Base-by-base conservation (phyloP, 352 stramenopile species). In the Peronospora farinosa region DNA sequence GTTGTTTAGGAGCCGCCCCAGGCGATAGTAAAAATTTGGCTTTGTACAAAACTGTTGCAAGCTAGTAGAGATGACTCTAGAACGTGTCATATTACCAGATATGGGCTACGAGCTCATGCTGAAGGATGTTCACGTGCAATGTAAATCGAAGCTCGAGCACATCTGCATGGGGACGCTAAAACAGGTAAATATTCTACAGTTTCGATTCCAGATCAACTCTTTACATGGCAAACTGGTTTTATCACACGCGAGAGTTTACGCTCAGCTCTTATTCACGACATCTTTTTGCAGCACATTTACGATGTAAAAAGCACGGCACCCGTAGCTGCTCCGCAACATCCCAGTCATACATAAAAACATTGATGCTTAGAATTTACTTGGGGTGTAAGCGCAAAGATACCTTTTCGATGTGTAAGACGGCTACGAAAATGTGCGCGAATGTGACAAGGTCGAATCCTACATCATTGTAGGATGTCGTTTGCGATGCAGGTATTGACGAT, bases 31-130 rank as follows among this genome's bases (percentile, higher is more conserved):
- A 65, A 89, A 32, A 92, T 92, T 33, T 49, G 89, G 36, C 42
- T 90, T 12, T 68, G 77, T 32, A 92, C 81, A 2, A 72, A 59
- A 31, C 61, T 92, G 11, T 79, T 92, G 50, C 76, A 87, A 48
- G 59, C 81, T 32, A 85, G 64, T 59, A 57, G 49, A 3, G 42
- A 57, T 7, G 74, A 88, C 45, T 71, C 71, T 16, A 70, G 71
- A 47, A 59, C 83, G 39, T 68, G 92, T 36, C 80, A 90, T 60
- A 92, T 93, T 51, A 92, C n/a, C 84, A 30, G 78, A 93, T 64
- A 89, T 77, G 37, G 84, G 85, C 39, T 94, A 94, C 67, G 83
- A 95, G 66, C 95, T 95, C 54, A 92, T 95, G 86, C 69, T 95
- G 48, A 92, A 94, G 58, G 84, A 95, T 37, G 89, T 94, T 38